Base-by-base conservation (phyloP, 257 asterid genomes). In the Penstemon barbatus region DNA sequence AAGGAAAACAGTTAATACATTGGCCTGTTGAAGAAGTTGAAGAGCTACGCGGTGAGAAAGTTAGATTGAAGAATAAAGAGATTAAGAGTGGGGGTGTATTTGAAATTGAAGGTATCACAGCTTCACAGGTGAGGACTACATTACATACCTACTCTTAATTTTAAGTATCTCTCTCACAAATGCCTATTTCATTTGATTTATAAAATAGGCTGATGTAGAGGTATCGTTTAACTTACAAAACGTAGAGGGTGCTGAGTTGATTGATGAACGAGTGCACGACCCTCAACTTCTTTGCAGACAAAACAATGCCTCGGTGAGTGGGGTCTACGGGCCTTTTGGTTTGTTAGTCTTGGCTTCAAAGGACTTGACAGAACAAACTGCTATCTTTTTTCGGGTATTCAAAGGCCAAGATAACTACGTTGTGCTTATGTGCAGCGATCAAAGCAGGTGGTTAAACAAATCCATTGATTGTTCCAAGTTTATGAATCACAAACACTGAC, bases 391-490 rank as follows among this genome's bases (percentile, higher is more conserved):
- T 5, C 76, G 77, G 52, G 18, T 84, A 46, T 77, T 79, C 68
- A 82, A 63, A 66, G 63, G 54, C 9, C 8, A 63, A 4, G 72
- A 12, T 50, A 81, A 71, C 50, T 65, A 64, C 60, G 79, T 77
- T 11, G 86, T 78, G 65, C 80, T 85, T 52, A 80, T 85, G 86
- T 81, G 89, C 52, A 77, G 78, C 66, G 89, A 85, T 63, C 91
- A 80, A 63, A 79, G 82, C 82, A 83, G 85, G 91, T 80, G 67
- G 33, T 25, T 25, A 25, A 25, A 25, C 33, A 25, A 25, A 25
- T 25, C 33, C 2, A 25, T 25, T 25, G 33, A 8, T 19, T 4
- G 37, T 11, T 39, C 25, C 40, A 7, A 0, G 19, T 52, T 66
- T 53, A 36, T 61, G 3, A 2, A 7, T 44, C 36, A 36, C 0